These are phyloP conservation scores for Fraxinus floribunda DNA, from an alignment of 305 asterid species.

Conservation along the genomic window DNA sequence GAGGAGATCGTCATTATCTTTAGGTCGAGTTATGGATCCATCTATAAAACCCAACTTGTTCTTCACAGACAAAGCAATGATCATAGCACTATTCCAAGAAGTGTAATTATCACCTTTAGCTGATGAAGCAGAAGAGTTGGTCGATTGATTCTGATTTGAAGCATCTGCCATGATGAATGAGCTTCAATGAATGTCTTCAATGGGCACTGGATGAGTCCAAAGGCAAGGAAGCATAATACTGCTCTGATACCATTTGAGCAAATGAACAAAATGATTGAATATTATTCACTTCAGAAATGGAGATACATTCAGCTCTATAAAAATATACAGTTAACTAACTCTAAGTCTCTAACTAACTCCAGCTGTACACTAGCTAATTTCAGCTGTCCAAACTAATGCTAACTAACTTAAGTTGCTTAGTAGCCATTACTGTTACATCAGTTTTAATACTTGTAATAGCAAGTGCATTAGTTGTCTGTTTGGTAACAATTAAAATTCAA, in stretches of 20 bases:
- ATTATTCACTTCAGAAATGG: not conserved
- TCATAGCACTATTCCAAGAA: not conserved
- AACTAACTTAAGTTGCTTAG: not conserved
- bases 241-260: not conserved
- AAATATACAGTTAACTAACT: not conserved
- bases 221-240: not conserved
- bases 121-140: not conserved
- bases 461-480: not conserved
- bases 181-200: not conserved
- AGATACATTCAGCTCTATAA: not conserved
- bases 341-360: not conserved
- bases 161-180: not conserved
- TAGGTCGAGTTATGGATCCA: not conserved
- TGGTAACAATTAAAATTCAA: too few species aligned
- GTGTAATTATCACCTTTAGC: not conserved
- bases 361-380: not conserved
- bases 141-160: not conserved
- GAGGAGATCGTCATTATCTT: not conserved
- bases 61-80: not conserved
- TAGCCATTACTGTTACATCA: not conserved
- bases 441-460: not conserved
- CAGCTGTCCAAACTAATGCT: not conserved
- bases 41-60: not conserved
- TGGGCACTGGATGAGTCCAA: not conserved
- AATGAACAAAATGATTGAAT: not conserved